A percentile compares a stretch with the other conserved stretches of the same genome.
Conservation (phyloP, 2,329 filamentous ascomycete genomes). For the Neonectria ditissima region DNA sequence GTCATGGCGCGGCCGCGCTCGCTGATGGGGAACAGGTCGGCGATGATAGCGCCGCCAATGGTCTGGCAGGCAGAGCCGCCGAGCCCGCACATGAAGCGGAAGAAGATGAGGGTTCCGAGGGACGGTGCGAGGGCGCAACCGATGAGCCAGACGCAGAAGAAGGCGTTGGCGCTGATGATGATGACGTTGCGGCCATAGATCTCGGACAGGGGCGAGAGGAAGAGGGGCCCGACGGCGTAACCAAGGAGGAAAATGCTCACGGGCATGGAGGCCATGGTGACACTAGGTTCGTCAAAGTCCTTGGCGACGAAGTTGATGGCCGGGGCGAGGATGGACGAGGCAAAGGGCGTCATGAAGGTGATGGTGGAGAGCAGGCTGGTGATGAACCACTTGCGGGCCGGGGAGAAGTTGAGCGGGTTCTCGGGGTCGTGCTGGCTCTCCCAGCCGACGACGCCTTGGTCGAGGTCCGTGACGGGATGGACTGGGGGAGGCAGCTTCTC, state of each 20-base stretch:
- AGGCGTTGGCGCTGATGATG: constrained; percentile 66
- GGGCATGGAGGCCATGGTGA: constrained; percentile 61
- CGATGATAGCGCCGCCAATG: constrained; percentile 66
- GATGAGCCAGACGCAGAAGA: constrained; percentile 73
- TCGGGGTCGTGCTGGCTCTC: constrained; percentile 67
- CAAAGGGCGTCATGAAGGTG: constrained; percentile 74
- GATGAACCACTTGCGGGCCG: constrained; percentile 68
- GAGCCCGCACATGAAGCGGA: constrained; percentile 69
- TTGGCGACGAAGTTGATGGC: constrained; percentile 59
- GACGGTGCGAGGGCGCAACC: constrained; percentile 71
- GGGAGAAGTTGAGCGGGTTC: constrained; percentile 70
- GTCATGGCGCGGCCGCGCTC: constrained; percentile 62
- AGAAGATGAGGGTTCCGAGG: constrained; percentile 67
- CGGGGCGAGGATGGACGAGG: constrained; percentile 70
- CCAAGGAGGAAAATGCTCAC: constrained; percentile 73
- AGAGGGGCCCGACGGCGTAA: constrained; percentile 68
- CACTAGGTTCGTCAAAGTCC: constrained; percentile 54
- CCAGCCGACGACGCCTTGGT: constrained; percentile 69
- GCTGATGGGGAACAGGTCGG: constrained; percentile 64
- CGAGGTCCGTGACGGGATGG: constrained; percentile 64
- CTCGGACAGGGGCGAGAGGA: constrained; percentile 70
- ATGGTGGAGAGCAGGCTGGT: constrained; percentile 68
- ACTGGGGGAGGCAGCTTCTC: constrained; percentile 50
- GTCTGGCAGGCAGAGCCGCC: constrained; percentile 68
- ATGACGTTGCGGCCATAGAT: constrained; percentile 72